Conservation (phyloP, 306 rosid species). For the Crotalaria pallida region DNA sequence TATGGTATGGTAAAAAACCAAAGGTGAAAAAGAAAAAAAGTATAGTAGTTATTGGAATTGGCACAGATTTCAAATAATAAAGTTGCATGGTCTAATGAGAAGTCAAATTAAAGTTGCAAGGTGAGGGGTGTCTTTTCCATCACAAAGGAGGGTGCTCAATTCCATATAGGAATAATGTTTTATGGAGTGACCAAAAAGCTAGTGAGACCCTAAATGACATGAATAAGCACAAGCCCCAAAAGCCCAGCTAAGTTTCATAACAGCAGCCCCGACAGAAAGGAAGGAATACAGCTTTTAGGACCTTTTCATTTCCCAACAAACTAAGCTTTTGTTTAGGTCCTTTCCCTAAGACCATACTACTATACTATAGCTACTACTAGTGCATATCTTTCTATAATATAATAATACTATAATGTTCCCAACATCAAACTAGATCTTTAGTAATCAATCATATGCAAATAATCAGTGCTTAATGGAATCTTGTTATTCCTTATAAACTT, state of each 20-base stretch:
- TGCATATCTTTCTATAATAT: constrained; percentile 10
- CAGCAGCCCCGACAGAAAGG: constrained; percentile 92
- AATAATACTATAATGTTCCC: background rate
- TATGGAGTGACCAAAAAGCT: constrained; percentile 22
- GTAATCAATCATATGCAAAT: constrained; percentile 38
- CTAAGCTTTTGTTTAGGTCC: constrained; percentile 51
- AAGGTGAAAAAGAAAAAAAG: constrained; percentile 20
- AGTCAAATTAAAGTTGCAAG: constrained; percentile 37
- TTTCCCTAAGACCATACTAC: constrained; percentile 30
- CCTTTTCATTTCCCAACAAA: constrained; percentile 89
- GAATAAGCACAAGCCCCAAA: constrained; percentile 74
- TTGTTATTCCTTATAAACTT: constrained; percentile 16
- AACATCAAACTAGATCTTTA: constrained; percentile 7
- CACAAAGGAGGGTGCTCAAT: constrained; percentile 31
- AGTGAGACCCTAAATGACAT: constrained; percentile 41
- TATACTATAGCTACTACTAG: background rate
- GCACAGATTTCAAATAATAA: constrained; percentile 31
- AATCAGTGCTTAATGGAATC: constrained; percentile 30
- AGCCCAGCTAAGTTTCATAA: constrained; percentile 56
- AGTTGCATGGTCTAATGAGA: constrained; percentile 23
- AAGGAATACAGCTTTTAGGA: constrained; percentile 80
- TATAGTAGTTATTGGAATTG: background rate
- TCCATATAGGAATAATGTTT: constrained; percentile 4
- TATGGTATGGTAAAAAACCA: constrained; percentile 4
- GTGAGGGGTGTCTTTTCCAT: constrained; percentile 38